Percentiles rank a stretch among this genome's conserved stretches.
Evolutionary conservation across 2,329 filamentous ascomycete genomes (phyloP).

Genomic region (Sphaerulina vaccinii): DNA sequence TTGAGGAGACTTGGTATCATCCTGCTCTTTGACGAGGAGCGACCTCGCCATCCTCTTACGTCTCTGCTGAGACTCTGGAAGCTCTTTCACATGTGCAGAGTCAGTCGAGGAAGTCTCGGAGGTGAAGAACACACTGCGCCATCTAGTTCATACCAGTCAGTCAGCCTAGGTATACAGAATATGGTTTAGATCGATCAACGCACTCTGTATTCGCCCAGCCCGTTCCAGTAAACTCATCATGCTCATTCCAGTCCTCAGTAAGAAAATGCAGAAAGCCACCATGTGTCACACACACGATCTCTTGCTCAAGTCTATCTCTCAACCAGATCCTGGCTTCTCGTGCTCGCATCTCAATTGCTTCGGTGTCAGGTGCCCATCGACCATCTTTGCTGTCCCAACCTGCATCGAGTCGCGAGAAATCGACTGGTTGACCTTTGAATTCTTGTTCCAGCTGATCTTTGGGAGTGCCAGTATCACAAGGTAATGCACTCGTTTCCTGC

Average conservation of each 20-base stretch:
- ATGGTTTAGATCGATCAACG: slow-evolving; percentile 2
- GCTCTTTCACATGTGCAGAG: slow-evolving; percentile 37
- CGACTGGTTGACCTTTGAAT: slow-evolving; percentile 61
- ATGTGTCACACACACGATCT: slow-evolving; percentile 77
- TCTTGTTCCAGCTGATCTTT: slow-evolving; percentile 56
- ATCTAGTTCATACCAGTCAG: background rate
- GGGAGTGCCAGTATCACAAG: slow-evolving; percentile 72
- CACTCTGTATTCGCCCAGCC: slow-evolving; percentile 74
- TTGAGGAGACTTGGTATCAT: background rate
- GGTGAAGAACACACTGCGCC: slow-evolving; percentile 63
- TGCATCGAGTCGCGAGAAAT: slow-evolving; percentile 57
- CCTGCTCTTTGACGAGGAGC: background rate
- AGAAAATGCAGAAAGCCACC: slow-evolving; percentile 80
- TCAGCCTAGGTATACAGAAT: background rate
- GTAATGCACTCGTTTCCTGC: slow-evolving; percentile 73
- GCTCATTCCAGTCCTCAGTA: slow-evolving; percentile 75
- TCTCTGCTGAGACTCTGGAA: slow-evolving; percentile 10
- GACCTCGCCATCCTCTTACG: background rate
- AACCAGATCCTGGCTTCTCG: slow-evolving; percentile 61
- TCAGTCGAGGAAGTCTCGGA: slow-evolving; percentile 7
- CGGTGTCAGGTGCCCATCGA: slow-evolving; percentile 46
- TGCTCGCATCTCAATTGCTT: slow-evolving; percentile 61
- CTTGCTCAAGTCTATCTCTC: slow-evolving; percentile 53
- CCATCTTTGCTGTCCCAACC: slow-evolving; percentile 70
- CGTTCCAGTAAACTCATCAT: slow-evolving; percentile 55